phyloP scores from a whole-genome alignment of 1,284 basidiomycete species.

The Rhodofomes roseus region DNA sequence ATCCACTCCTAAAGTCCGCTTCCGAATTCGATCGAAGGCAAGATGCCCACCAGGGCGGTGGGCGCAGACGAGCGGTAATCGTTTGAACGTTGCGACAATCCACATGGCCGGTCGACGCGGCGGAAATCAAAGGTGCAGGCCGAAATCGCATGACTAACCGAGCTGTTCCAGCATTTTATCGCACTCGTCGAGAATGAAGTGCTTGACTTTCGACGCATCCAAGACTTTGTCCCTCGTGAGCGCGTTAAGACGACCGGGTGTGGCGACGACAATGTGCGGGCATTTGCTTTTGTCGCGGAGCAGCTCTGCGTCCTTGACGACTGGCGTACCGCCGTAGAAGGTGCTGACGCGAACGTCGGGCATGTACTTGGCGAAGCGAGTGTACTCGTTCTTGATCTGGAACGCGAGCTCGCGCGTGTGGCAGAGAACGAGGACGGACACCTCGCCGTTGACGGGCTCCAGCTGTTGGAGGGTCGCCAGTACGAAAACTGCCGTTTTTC shows the following conservation, averaged over 20 bases:
- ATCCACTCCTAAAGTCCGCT: conserved; percentile 18
- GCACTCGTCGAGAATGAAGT: conserved; percentile 99
- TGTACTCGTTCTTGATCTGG: conserved; percentile 99
- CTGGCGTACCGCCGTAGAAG: conserved; percentile 96
- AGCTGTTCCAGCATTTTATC: conserved; percentile 99
- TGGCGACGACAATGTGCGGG: conserved; percentile 98
- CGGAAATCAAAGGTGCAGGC: conserved; percentile 28
- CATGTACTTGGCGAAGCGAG: conserved; percentile 99
- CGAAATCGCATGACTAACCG: conserved; percentile 88
- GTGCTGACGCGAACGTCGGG: conserved; percentile 96
- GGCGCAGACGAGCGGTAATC: conserved; percentile 52
- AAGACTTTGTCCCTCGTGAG: conserved; percentile 90
- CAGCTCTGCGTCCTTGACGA: conserved; percentile 91
- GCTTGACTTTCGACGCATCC: conserved; percentile 93
- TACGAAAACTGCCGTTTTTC: conserved; percentile 99
- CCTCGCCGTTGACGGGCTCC: conserved; percentile 97
- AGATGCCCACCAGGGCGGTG: conserved; percentile 44
- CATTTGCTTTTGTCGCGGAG: conserved; percentile 97
- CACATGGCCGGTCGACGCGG: conserved; percentile 28
- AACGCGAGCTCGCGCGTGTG: conserved; percentile 99
- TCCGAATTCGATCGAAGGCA: conserved; percentile 33
- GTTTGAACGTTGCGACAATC: conserved; percentile 22
- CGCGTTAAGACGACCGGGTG: conserved; percentile 93
- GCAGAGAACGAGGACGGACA: conserved; percentile 96
- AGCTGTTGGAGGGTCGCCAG: conserved; percentile 97